These are phyloP conservation scores for Colletotrichum chlorophyti DNA, from an alignment of 2,329 filamentous ascomycete genomes.

Conservation along the genomic window DNA sequence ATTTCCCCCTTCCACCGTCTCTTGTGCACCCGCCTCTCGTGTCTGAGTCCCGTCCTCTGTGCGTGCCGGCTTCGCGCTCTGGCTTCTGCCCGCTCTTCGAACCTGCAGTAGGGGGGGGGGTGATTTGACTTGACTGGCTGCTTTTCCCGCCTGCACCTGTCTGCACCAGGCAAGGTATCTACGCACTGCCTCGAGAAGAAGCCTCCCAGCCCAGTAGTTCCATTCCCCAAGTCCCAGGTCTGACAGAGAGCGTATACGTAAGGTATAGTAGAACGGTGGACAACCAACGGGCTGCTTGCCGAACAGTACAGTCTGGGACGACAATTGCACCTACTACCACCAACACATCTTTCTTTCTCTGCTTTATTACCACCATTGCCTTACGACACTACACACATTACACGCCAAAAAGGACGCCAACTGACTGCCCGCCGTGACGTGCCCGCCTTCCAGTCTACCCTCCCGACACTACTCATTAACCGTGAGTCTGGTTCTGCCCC, in stretches of 20 bases:
- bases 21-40: background rate
- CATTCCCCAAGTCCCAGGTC: slow-evolving; percentile 1
- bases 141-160: background rate
- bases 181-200: background rate
- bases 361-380: background rate
- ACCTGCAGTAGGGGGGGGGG: slow-evolving; percentile 19
- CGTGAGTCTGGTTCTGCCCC: background rate
- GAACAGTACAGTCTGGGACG: slow-evolving; percentile 2
- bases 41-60: background rate
- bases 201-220: background rate
- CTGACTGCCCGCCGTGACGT: slow-evolving; percentile 18
- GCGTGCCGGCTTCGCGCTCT: slow-evolving; percentile 7
- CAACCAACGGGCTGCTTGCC: too few relatives aligned
- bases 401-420: slow-evolving; percentile 9
- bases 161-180: background rate
- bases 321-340: slow-evolving; percentile 7
- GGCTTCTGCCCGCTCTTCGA: slow-evolving; percentile 17
- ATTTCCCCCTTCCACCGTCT: background rate
- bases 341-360: slow-evolving; percentile 1
- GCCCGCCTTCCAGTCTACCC: slow-evolving; percentile 11
- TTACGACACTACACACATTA: slow-evolving; percentile 9
- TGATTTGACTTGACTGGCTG: background rate
- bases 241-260: too few relatives aligned
- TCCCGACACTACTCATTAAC: too few relatives aligned
- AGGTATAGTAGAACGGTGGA: too few relatives aligned